Evolutionary conservation across 2,329 filamentous ascomycete genomes (phyloP).

Genomic region (Hymenoscyphus scutula): DNA sequence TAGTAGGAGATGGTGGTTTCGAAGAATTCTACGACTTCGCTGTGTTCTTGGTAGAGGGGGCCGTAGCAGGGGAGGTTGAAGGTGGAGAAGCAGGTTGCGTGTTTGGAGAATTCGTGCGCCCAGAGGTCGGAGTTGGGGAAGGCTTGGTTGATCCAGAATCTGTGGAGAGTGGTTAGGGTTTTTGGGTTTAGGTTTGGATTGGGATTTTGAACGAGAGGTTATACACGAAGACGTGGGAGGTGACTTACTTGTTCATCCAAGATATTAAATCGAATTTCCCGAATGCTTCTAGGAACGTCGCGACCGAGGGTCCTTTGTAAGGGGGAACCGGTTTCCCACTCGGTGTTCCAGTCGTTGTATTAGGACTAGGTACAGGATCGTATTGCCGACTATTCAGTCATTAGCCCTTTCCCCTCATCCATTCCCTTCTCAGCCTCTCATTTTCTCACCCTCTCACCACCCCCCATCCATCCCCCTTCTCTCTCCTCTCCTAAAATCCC

Average conservation of each 20-base stretch:
- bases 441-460: not conserved
- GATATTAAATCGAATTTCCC: conserved; percentile 58
- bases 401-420: no score
- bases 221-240: not conserved
- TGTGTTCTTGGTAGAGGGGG: conserved; percentile 52
- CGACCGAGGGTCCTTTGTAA: conserved; percentile 57
- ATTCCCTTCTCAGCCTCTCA: not conserved
- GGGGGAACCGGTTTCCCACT: conserved; percentile 53
- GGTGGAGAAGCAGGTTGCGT: conserved; percentile 65
- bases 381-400: conserved; percentile 51
- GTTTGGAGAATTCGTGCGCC: conserved; percentile 67
- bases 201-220: not conserved
- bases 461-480: no score
- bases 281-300: conserved; percentile 56
- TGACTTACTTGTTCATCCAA: conserved; percentile 58
- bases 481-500: no score
- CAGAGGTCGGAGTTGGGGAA: conserved; percentile 59
- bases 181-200: not conserved
- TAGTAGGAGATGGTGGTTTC: conserved; percentile 58
- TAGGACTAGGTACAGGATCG: conserved; percentile 59
- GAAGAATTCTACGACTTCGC: conserved; percentile 63
- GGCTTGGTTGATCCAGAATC: conserved; percentile 58
- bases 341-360: conserved; percentile 58
- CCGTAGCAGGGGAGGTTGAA: conserved; percentile 66
- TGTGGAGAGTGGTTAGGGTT: conserved; percentile 8